phyloP scores from a whole-genome alignment of 305 asterid species.

The Solanum chacoense region DNA sequence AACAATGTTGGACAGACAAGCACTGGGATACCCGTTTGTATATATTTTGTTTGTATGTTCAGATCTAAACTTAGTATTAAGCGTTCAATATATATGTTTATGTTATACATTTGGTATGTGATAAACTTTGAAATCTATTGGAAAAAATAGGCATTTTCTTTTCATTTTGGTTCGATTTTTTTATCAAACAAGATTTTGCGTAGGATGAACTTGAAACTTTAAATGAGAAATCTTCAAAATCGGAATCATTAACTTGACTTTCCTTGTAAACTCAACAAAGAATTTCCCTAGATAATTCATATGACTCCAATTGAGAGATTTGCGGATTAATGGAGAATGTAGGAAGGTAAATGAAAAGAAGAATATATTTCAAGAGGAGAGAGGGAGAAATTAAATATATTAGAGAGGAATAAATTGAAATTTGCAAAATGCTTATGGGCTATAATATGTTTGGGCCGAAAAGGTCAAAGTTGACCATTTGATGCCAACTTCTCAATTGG shows the following conservation, averaged over 20 bases:
- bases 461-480: not conserved
- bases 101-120: not conserved
- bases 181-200: not conserved
- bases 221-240: not conserved
- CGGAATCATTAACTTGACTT: not conserved
- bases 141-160: not conserved
- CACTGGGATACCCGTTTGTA: not conserved
- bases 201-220: not conserved
- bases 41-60: not conserved
- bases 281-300: not conserved
- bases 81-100: not conserved
- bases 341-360: not conserved
- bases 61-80: not conserved
- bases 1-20: not conserved
- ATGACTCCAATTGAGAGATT: not conserved
- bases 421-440: not conserved
- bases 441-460: not conserved
- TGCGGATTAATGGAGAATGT: not conserved
- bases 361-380: not conserved
- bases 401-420: not conserved
- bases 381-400: not conserved
- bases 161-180: not conserved
- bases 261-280: not conserved
- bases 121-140: not conserved
- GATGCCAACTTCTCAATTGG: not conserved